phyloP scores from a whole-genome alignment of 768 basidiomycete species.

The Agaricus subrufescens region DNA sequence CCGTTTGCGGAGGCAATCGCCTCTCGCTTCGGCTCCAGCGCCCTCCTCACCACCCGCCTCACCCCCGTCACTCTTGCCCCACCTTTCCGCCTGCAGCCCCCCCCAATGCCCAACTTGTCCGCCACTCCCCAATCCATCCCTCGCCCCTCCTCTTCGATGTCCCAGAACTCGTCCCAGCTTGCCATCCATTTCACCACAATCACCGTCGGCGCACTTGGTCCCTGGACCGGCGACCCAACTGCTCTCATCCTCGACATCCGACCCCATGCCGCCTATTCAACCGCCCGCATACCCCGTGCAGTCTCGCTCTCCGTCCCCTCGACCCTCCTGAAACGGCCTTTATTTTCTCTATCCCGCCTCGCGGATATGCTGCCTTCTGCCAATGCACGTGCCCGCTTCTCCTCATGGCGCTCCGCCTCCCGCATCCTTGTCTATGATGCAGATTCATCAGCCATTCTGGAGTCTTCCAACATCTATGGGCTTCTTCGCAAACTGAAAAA shows the following conservation, averaged over 20 bases:
- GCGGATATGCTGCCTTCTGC: conserved; percentile 72
- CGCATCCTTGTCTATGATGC: conserved; percentile 84
- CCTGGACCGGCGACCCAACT: conserved; percentile 28
- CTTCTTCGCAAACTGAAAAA: conserved; percentile 72
- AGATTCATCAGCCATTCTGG: conserved; percentile 58
- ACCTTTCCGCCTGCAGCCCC: conserved; percentile 17
- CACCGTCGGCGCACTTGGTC: conserved; percentile 19
- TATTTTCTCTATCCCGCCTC: conserved; percentile 76
- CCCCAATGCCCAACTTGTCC: conserved; percentile 19
- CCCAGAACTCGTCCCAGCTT: conserved; percentile 7
- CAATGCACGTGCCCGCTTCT: conserved; percentile 54
- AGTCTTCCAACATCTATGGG: conserved; percentile 65
- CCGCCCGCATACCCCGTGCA: conserved; percentile 62
- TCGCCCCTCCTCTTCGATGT: neutral
- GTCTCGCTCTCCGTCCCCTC: conserved; percentile 90
- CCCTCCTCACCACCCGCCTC: conserved; percentile 28
- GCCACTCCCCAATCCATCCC: conserved; percentile 7
- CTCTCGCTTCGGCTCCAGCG: conserved; percentile 34
- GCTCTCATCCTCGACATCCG: conserved; percentile 85
- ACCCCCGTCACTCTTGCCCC: conserved; percentile 14
- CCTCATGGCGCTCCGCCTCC: conserved; percentile 49
- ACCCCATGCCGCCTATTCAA: conserved; percentile 67
- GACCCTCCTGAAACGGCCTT: conserved; percentile 87
- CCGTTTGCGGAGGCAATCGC: conserved; percentile 53
- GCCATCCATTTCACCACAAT: conserved; percentile 21